Conservation (phyloP, 2,329 filamentous ascomycete species). For the Xylariaceae sp. region DNA sequence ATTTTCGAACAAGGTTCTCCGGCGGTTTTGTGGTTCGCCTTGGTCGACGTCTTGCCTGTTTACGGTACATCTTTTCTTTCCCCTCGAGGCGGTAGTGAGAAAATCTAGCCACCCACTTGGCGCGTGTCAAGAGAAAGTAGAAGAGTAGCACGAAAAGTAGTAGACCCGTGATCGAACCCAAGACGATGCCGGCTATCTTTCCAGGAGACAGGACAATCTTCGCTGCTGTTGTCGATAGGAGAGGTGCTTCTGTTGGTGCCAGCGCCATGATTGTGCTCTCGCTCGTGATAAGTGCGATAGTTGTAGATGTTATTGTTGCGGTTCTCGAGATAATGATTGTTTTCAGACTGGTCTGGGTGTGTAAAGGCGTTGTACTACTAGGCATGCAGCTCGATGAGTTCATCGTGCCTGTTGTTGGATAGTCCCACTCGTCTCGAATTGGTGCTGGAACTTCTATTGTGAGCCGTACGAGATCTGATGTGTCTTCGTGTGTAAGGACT, state of each 20-base stretch:
- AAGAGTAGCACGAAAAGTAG: constrained; percentile 10
- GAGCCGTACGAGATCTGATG: neutral
- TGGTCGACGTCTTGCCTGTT: neutral
- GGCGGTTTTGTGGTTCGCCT: neutral
- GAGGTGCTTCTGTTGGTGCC: constrained; percentile 2
- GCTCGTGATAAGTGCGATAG: constrained; percentile 11
- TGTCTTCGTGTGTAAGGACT: neutral
- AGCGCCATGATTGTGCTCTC: neutral
- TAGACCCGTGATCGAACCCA: constrained; percentile 7
- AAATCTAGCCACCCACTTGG: neutral
- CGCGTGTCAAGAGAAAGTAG: constrained; percentile 19
- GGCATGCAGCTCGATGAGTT: neutral
- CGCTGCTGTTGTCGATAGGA: neutral
- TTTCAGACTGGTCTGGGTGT: neutral
- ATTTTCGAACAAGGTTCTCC: neutral
- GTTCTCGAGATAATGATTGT: constrained; percentile 18
- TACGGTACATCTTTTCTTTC: neutral
- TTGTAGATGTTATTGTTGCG: constrained; percentile 15
- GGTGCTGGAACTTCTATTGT: neutral
- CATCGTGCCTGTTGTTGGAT: constrained; percentile 7
- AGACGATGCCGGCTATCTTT: constrained; percentile 4
- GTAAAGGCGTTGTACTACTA: neutral
- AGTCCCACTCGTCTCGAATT: constrained; percentile 1
- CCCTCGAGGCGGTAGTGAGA: neutral
- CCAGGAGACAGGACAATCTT: neutral